Evolutionary conservation across 2,329 filamentous ascomycete species (phyloP), one percentile per base, ranked within the genome.

Genomic region (Orbilia quercus): DNA sequence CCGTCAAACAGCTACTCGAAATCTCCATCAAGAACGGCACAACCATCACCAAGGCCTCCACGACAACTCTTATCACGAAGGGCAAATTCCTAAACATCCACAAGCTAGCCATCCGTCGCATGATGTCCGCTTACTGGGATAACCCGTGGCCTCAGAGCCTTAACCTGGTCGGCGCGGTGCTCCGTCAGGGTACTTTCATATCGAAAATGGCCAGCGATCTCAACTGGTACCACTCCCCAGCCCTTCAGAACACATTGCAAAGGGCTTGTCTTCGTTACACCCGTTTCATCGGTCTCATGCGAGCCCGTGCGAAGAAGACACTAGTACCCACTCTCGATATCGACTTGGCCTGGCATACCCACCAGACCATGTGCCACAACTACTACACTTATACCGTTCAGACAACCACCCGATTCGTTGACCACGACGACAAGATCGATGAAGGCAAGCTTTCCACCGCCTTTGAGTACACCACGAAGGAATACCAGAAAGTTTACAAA

Each of bases 361-460:
- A 94, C 77, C 90, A 94, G 79, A 85, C 94, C 1, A 85, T 82
- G 7, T 89, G 91, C 0, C 77, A 79, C 1, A 78, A 82, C 2
- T 95, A 95, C 80, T 89, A 87, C 76, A 70, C 79, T 1, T 89
- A 85, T 78, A 89, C 86, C 0, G 79, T 79, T 20, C 84, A 23
- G 0, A 60, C 84, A 4, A 78, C 77, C 0, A 72, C 70, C 1
- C 86, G 84, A 53, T 91, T 92, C 78, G 85, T 94, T 76, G 88
- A 93, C 78, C 91, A 96, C 78, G 89, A 95, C 79, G 92, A 96
- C 82, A 94, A 94, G 80, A 87, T 96, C 20, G 87, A 89, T 53
- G 89, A 92, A 77, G 82, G 82, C 12, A 84, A 83, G 53, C 84
- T 96, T 5, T 86, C 86, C 47, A 82, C 83, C 0, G 83, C 84